Percentiles rank a stretch among this genome's conserved stretches.
Conservation (phyloP, 345 rosid species). For the Syzygium oleosum region DNA sequence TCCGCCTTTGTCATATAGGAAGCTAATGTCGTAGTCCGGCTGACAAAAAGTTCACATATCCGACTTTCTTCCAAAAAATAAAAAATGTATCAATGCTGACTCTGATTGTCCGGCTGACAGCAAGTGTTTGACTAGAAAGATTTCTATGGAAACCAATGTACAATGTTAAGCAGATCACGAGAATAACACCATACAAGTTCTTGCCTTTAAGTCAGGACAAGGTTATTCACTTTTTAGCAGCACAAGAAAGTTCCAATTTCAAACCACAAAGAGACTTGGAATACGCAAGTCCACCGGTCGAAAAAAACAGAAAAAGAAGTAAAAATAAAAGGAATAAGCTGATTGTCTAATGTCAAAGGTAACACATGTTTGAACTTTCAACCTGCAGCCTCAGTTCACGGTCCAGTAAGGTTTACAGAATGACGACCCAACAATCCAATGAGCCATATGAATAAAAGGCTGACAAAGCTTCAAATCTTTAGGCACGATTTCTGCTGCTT, state of each 20-base stretch:
- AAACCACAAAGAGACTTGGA: not conserved
- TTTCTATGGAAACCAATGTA: not conserved
- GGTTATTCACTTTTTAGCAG: not conserved
- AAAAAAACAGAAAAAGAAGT: not conserved
- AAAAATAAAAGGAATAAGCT: not conserved
- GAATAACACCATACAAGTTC: not conserved
- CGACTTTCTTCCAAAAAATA: not conserved
- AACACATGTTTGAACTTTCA: not conserved
- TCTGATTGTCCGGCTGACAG: not conserved
- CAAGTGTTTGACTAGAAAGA: not conserved
- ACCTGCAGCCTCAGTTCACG: not conserved
- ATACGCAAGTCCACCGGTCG: not conserved
- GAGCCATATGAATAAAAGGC: not conserved
- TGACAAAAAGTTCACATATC: not conserved
- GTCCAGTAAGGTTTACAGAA: not conserved
- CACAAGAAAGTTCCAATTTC: not conserved
- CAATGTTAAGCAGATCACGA: not conserved
- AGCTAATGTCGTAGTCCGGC: not conserved
- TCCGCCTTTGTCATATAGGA: not conserved
- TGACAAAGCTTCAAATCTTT: slow-evolving; percentile 1
- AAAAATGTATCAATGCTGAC: not conserved
- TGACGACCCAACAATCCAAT: not conserved
- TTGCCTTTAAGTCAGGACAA: not conserved
- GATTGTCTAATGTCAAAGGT: not conserved
- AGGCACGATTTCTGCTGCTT: slow-evolving; percentile 59